Conservation (phyloP, 78 protist species). For the Dictyostelium capitatum region DNA sequence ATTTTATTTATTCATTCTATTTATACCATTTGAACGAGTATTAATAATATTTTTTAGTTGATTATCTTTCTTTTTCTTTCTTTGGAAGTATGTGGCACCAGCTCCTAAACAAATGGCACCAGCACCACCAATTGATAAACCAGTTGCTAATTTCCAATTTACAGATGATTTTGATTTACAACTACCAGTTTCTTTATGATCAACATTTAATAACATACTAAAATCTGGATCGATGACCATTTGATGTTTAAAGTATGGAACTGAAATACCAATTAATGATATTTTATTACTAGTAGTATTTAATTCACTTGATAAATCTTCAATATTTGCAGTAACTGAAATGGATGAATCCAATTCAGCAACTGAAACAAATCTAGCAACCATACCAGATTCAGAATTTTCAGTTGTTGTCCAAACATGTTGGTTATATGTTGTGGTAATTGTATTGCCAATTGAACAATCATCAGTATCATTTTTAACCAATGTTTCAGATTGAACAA, state of each 20-base stretch:
- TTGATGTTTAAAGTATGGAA: constrained; percentile 8
- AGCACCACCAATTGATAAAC: constrained; percentile 24
- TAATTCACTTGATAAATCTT: not conserved
- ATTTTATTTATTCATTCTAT: too few relatives aligned
- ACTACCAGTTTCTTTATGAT: not conserved
- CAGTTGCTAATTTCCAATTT: constrained; percentile 16
- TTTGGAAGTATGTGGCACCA: not conserved
- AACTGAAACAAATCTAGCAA: constrained; percentile 5
- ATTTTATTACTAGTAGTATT: too few relatives aligned
- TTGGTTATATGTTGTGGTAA: not conserved
- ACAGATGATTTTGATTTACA: not conserved
- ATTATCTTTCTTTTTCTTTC: not conserved
- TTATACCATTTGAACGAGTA: too few relatives aligned
- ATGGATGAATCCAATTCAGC: not conserved
- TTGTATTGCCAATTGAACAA: not conserved
- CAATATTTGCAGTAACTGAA: constrained; percentile 4
- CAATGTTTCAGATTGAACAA: not conserved
- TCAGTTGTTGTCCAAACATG: constrained; percentile 17
- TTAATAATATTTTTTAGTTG: not conserved
- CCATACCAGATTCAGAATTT: constrained; percentile 11
- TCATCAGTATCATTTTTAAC: not conserved
- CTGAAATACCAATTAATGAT: not conserved
- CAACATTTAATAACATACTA: not conserved
- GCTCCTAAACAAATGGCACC: not conserved
- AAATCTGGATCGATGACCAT: constrained; percentile 7